These are phyloP conservation scores for Calocybe cyanea DNA, from an alignment of 768 basidiomycete species.

Conservation along the genomic window DNA sequence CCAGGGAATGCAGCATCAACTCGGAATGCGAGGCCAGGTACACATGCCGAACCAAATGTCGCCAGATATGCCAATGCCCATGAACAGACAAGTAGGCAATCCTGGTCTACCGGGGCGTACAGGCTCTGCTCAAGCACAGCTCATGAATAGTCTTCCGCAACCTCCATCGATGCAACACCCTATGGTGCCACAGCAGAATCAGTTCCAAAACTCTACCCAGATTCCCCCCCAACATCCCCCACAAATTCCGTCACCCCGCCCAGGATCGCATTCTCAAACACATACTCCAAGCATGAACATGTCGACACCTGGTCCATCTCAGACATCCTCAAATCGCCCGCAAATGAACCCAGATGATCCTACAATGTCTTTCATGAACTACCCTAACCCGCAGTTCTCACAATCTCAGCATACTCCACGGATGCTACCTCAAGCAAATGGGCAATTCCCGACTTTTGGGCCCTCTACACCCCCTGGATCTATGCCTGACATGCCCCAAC, in stretches of 20 bases:
- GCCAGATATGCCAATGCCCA: constrained; percentile 35
- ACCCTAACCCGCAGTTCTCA: constrained; percentile 29
- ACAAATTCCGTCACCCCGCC: constrained; percentile 38
- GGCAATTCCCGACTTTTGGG: constrained; percentile 40
- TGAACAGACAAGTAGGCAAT: constrained; percentile 36
- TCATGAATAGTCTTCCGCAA: constrained; percentile 45
- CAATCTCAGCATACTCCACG: constrained; percentile 30
- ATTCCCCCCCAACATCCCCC: constrained; percentile 35
- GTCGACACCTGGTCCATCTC: constrained; percentile 33
- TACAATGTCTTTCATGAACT: constrained; percentile 40
- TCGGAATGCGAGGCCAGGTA: constrained; percentile 33
- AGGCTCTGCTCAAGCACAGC: constrained; percentile 38
- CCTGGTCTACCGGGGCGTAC: constrained; percentile 41
- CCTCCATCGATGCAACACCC: constrained; percentile 30
- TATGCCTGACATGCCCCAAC: constrained; percentile 41
- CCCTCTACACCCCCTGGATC: constrained; percentile 47
- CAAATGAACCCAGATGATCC: constrained; percentile 47
- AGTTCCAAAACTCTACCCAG: constrained; percentile 34
- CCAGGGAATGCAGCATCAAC: constrained; percentile 29
- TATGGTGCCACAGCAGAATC: constrained; percentile 29
- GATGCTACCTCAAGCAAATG: constrained; percentile 21
- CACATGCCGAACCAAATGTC: constrained; percentile 25
- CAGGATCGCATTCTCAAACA: constrained; percentile 31
- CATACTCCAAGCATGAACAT: constrained; percentile 40
- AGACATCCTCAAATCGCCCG: constrained; percentile 34